Percentiles rank a stretch among this genome's conserved stretches.
Evolutionary conservation across 2,329 filamentous ascomycete species (phyloP).

Genomic region (Dryadomyces sulphureus): DNA sequence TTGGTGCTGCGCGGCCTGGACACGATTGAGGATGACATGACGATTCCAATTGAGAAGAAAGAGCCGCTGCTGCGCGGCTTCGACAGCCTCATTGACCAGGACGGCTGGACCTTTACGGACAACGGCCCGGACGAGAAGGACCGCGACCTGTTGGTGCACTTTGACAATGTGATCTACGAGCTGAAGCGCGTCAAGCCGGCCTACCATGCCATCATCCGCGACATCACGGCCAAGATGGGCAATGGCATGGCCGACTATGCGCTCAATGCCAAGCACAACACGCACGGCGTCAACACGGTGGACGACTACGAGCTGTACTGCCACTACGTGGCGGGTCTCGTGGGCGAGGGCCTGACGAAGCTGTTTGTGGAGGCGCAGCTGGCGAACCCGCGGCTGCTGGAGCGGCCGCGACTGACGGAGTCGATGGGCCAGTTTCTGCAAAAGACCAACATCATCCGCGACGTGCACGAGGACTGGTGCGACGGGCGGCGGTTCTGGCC

Average conservation of each 20-base stretch:
- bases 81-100: slow-evolving; percentile 58
- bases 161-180: slow-evolving; percentile 73
- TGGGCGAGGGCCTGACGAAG: slow-evolving; percentile 82
- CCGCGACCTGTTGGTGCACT: slow-evolving; percentile 78
- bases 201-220: slow-evolving; percentile 77
- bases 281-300: slow-evolving; percentile 66
- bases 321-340: slow-evolving; percentile 96
- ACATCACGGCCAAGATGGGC: slow-evolving; percentile 89
- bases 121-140: slow-evolving; percentile 92
- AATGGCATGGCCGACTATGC: slow-evolving; percentile 98
- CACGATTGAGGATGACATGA: slow-evolving; percentile 99
- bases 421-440: slow-evolving; percentile 97
- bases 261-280: slow-evolving; percentile 66
- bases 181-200: slow-evolving; percentile 75
- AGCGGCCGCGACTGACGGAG: slow-evolving; percentile 69
- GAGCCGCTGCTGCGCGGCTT: slow-evolving; percentile 77
- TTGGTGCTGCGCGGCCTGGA: slow-evolving; percentile 82
- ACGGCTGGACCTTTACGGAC: slow-evolving; percentile 81
- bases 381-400: slow-evolving; percentile 70
- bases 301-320: slow-evolving; percentile 94
- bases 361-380: slow-evolving; percentile 79
- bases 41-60: slow-evolving; percentile 66
- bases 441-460: slow-evolving; percentile 97
- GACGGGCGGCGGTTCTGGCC: slow-evolving; percentile 91
- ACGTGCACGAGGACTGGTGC: slow-evolving; percentile 77